phyloP scores from a whole-genome alignment of 768 basidiomycete species.

The Naganishia friedmannii region DNA sequence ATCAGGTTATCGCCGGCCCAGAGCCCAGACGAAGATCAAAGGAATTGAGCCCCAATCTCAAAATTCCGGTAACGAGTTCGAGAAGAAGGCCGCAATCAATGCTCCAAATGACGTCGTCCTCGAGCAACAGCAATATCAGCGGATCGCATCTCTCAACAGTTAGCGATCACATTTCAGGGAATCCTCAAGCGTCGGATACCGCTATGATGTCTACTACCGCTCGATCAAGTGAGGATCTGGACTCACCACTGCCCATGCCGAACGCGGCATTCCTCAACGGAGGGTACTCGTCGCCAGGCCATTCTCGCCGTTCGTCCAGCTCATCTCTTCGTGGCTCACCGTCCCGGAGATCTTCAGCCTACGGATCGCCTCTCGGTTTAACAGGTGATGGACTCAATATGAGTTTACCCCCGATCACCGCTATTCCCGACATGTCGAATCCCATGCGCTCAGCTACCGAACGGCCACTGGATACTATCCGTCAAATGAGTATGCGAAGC shows the following conservation, averaged over 20 bases:
- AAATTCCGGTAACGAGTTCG: constrained; percentile 4
- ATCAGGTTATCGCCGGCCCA: not conserved
- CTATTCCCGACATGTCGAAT: constrained; percentile 46
- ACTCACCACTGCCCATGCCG: constrained; percentile 10
- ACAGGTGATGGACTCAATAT: constrained; percentile 23
- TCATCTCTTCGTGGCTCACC: constrained; percentile 14
- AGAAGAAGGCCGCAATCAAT: constrained; percentile 15
- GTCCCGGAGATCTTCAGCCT: constrained; percentile 4
- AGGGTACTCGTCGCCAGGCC: constrained; percentile 8
- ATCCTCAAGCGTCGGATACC: not conserved
- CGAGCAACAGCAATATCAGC: constrained; percentile 6
- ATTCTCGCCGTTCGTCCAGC: constrained; percentile 12
- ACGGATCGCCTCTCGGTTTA: constrained; percentile 26
- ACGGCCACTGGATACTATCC: constrained; percentile 47
- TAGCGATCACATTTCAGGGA: not conserved
- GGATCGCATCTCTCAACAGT: not conserved
- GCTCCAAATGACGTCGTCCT: constrained; percentile 22
- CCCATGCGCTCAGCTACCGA: constrained; percentile 43
- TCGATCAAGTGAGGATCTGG: constrained; percentile 15
- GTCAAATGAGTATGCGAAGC: constrained; percentile 39
- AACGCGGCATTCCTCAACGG: constrained; percentile 22
- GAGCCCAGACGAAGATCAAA: not conserved
- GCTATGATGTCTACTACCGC: not conserved
- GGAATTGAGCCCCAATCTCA: constrained; percentile 15
- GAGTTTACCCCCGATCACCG: not conserved